These are phyloP conservation scores for Talaromyces sp. DNA, from an alignment of 2,329 filamentous ascomycete genomes.

Conservation along the genomic window DNA sequence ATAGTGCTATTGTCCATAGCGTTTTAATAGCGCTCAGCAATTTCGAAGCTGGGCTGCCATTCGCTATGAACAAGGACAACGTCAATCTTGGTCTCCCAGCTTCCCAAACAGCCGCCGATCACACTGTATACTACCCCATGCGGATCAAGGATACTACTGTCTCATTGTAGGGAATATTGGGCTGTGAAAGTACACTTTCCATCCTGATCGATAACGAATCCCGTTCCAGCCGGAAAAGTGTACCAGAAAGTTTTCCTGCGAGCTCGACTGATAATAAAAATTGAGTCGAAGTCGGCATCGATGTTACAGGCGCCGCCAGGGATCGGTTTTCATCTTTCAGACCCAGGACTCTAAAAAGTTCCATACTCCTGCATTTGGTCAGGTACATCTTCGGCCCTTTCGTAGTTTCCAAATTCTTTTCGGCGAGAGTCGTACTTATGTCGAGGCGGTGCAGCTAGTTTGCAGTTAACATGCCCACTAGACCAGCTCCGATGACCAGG, in stretches of 20 bases:
- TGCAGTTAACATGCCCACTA: no score
- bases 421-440: no score
- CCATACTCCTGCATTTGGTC: no score
- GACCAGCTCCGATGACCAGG: no score
- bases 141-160: not conserved
- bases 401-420: no score
- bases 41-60: not conserved
- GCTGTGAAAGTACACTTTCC: not conserved
- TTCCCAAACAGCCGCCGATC: not conserved
- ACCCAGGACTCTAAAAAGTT: no score
- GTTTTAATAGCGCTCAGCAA: not conserved
- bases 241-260: not conserved
- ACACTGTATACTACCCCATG: not conserved
- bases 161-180: not conserved
- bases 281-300: not conserved
- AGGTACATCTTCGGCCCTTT: no score
- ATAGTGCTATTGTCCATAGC: conserved; percentile 44
- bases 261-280: not conserved
- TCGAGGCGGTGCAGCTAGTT: no score
- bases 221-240: not conserved
- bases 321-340: no score
- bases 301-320: not conserved
- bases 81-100: not conserved
- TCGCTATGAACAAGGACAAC: not conserved
- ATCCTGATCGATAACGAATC: not conserved